Base-by-base conservation (phyloP, 2,329 filamentous ascomycete genomes). In the Phyllosticta citriasiana region DNA sequence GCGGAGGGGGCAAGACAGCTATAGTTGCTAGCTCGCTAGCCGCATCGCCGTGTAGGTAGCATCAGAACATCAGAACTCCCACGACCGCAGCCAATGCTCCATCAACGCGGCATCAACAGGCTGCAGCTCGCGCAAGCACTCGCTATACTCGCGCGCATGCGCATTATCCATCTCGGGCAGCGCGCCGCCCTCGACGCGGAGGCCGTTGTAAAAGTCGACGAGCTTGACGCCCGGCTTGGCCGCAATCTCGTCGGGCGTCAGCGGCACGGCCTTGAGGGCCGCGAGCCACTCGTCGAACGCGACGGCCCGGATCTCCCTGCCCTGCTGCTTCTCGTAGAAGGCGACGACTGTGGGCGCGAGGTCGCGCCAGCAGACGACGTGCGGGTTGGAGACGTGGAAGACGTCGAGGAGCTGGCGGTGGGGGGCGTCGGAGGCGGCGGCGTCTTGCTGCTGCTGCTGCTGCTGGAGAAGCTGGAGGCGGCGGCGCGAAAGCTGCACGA, bases 141-240 rank as follows among this genome's bases (percentile, higher is more conserved):
- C 25, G 24, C 61, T 62, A 19, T 33, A 35, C 57, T 56, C 53
- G 0, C 19, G 14, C 27, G 53, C 56, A 30, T 57, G 61, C 35
- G 2, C 16, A 25, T 57, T 59, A 14, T 6, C n/a, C 61, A 59
- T 59, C n/a, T 40, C 35, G 26, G 57, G 61, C 53, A 57, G 30
- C 53, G 53, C 52, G 9, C 60, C 60, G 2, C 60, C 57, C 56
- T 55, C 53, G 1, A 25, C 14, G 35, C 16, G 40, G 57, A 64
- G 40, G 8, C 57, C 64, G 27, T 62, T 53, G 22, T 61, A 65
- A 25, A 65, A 65, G 16, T 64, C 64, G 3, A 64, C 9, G 25
- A 65, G 52, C 63, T 65, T 65, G 2, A 65, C 59, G 4, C 57
- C 64, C 1, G 64, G 64, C 53, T 62, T 60, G 25, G 2, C 16